A percentile compares a stretch with the other conserved stretches of the same genome.
phyloP scores from a whole-genome alignment of 169 alveolate genomes.

The Eimeria falciformis region DNA sequence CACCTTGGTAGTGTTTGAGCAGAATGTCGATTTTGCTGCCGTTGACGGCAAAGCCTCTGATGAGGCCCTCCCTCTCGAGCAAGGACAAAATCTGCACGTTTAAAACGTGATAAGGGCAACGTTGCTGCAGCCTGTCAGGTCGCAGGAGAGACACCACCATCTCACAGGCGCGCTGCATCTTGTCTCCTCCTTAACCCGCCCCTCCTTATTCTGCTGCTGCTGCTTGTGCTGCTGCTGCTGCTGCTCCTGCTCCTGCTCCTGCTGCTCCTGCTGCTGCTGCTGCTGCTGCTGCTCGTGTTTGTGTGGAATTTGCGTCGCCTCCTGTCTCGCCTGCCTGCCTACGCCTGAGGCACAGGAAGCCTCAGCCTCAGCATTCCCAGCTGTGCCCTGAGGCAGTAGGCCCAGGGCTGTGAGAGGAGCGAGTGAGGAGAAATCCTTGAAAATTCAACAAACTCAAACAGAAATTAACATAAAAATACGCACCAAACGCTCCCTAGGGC shows the following conservation, averaged over 20 bases:
- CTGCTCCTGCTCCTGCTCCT: neutral
- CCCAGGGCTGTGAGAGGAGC: no score
- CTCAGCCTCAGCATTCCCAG: no score
- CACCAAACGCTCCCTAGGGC: neutral
- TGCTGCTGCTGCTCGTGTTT: no score
- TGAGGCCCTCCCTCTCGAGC: slow-evolving; percentile 89
- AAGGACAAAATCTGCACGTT: slow-evolving; percentile 89
- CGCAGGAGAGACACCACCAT: slow-evolving; percentile 91
- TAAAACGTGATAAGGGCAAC: slow-evolving; percentile 88
- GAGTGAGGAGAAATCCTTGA: no score
- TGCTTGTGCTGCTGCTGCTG: neutral
- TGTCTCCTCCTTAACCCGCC: slow-evolving; percentile 3
- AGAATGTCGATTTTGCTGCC: slow-evolving; percentile 91
- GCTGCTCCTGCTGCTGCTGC: slow-evolving; percentile 1
- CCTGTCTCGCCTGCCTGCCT: neutral
- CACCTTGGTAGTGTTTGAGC: slow-evolving; percentile 89
- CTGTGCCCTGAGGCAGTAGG: no score
- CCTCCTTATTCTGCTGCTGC: slow-evolving; percentile 17
- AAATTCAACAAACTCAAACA: neutral
- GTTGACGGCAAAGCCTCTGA: slow-evolving; percentile 91
- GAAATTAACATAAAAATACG: neutral
- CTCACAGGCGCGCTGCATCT: slow-evolving; percentile 93
- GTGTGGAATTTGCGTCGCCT: no score
- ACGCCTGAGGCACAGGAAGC: neutral
- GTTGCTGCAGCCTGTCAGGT: slow-evolving; percentile 87